Base-by-base conservation (phyloP, 495 filamentous ascomycete species). In the Penicillium canescens region DNA sequence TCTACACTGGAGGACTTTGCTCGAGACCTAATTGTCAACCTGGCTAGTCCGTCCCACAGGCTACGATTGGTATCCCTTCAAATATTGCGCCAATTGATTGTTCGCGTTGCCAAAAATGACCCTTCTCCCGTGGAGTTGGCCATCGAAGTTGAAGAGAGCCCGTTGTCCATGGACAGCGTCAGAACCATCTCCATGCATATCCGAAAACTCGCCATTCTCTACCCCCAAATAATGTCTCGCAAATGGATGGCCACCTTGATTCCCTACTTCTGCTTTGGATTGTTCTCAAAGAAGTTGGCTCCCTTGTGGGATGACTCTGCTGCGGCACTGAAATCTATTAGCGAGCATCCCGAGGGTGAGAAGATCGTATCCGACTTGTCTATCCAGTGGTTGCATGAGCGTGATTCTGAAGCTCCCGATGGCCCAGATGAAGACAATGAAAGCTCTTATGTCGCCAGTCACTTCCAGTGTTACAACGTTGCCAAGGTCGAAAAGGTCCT, bases 271-370 rank as follows among this genome's bases (percentile, higher is more conserved):
- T 86, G 89, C 60, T 97, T 97, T 65, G 93, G 92, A 38, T 81
- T 97, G 58, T 82, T 96, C 48, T 94, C 91, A 4, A 85, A 93
- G 44, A 89, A 86, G 55, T 74, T 96, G 50, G 77, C 91, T 5
- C 89, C 88, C 13, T 68, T 93, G 18, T 96, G 91, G 88, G 90
- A 96, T 56, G 90, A 96, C 56, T 84, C 88, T 13, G 81, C 86
- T 31, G 79, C 82, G 21, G 84, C 86, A 13, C 68, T 98, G 63
- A 87, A 88, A 57, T 78, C 86, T 23, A 86, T 98, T 43, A 83
- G 86, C 16, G 83, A 89, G 55, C 78, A 78, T 23, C 82, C 86
- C 34, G 72, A 66, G 37, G 90, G 90, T 4, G 90, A 96, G 60
- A 86, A 86, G 31, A 74, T 81, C 23, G 81, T 97, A 40, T 84